Percentiles rank a stretch among this genome's conserved stretches.
Evolutionary conservation across 179 eudicot genomes (phyloP).

Genomic region (Beta macrorhiza): DNA sequence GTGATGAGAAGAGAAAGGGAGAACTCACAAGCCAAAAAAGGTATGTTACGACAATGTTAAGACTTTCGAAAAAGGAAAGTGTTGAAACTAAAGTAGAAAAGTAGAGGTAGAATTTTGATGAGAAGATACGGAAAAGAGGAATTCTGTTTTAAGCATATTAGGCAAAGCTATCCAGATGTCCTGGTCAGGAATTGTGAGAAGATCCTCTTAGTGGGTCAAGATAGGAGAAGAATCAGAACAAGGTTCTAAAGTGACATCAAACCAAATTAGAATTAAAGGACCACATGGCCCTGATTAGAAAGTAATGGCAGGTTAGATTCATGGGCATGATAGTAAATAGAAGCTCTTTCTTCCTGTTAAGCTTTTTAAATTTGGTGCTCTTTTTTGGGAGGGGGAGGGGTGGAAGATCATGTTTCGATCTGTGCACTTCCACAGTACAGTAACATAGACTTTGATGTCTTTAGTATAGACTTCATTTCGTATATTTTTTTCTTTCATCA

Average conservation of each 20-base stretch:
- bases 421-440: neutral
- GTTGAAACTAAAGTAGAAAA: no score
- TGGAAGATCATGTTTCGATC: neutral
- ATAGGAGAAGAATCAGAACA: neutral
- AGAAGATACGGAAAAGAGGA: neutral
- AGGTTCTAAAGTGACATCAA: neutral
- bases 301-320: neutral
- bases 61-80: no score
- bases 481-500: neutral
- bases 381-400: no score
- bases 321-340: neutral
- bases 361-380: no score
- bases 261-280: neutral
- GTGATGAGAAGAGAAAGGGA: no score
- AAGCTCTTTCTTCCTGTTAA: neutral
- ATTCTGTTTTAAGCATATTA: neutral
- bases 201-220: neutral
- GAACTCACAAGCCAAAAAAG: no score
- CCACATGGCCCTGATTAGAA: no score
- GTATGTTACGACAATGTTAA: no score
- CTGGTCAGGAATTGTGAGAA: neutral
- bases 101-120: neutral
- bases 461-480: neutral
- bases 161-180: neutral
- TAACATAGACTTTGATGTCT: neutral